Conservation (phyloP, 2,329 filamentous ascomycete species). For the Colletotrichum sp. region DNA sequence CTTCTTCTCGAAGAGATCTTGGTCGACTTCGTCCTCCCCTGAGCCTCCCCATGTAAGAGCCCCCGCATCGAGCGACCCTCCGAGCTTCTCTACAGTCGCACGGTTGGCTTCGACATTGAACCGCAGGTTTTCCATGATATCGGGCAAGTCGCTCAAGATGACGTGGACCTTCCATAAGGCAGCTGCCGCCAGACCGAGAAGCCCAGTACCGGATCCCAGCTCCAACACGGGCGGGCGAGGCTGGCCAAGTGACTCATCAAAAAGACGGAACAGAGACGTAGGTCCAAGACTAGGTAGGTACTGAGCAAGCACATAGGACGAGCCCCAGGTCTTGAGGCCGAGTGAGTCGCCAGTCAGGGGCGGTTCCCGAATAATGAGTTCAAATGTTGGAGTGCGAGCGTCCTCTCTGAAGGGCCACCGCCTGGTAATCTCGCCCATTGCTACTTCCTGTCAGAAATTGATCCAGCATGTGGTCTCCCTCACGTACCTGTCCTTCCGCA, state of each 20-base stretch:
- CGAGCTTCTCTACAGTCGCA: slow-evolving; percentile 55
- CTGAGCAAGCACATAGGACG: slow-evolving; percentile 83
- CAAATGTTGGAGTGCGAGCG: slow-evolving; percentile 47
- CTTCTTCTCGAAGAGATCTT: slow-evolving; percentile 45
- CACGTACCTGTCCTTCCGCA: slow-evolving; percentile 74
- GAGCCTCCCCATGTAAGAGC: slow-evolving; percentile 76
- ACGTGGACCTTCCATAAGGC: slow-evolving; percentile 71
- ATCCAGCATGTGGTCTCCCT: background rate
- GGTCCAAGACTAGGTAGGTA: slow-evolving; percentile 61
- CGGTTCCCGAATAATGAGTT: slow-evolving; percentile 82
- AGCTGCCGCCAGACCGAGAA: slow-evolving; percentile 88
- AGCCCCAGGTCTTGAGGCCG: slow-evolving; percentile 95
- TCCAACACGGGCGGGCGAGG: slow-evolving; percentile 63
- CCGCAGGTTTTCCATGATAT: slow-evolving; percentile 83
- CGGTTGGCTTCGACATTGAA: slow-evolving; percentile 74
- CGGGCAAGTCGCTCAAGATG: slow-evolving; percentile 80
- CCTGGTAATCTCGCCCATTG: slow-evolving; percentile 63
- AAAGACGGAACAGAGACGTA: slow-evolving; percentile 49
- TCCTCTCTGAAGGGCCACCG: slow-evolving; percentile 54
- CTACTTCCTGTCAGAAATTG: slow-evolving; percentile 28
- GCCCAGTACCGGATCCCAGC: slow-evolving; percentile 86
- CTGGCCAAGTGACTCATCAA: slow-evolving; percentile 39
- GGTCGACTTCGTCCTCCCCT: slow-evolving; percentile 46
- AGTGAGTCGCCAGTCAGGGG: slow-evolving; percentile 86
- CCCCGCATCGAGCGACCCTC: slow-evolving; percentile 65